phyloP scores from a whole-genome alignment of 441 rosid genomes.

The Omphalea diandra region DNA sequence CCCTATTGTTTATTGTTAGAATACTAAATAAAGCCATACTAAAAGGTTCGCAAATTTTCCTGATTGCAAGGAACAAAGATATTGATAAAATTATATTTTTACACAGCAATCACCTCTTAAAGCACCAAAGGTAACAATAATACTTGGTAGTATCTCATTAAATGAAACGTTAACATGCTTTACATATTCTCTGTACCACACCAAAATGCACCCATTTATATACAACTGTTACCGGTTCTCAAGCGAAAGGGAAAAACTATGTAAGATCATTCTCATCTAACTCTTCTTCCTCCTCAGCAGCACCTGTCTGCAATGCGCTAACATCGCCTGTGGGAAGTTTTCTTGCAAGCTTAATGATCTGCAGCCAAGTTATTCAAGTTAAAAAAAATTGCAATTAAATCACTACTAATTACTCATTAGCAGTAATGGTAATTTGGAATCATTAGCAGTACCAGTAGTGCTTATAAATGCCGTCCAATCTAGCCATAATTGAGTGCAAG shows the following conservation, averaged over 20 bases:
- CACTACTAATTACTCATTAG: background rate
- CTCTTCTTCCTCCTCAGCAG: constrained; percentile 35
- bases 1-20: no score
- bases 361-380: constrained; percentile 29
- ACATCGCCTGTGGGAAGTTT: constrained; percentile 92
- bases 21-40: no score
- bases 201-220: constrained; percentile 14
- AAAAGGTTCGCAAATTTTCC: background rate
- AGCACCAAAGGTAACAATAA: background rate
- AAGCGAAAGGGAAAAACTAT: constrained; percentile 24
- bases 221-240: background rate
- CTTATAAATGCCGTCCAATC: no score
- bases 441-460: no score
- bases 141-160: background rate
- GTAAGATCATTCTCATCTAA: constrained; percentile 91
- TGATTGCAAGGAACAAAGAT: background rate
- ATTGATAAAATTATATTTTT: background rate
- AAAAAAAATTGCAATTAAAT: background rate
- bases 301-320: constrained; percentile 41
- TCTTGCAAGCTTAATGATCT: constrained; percentile 89
- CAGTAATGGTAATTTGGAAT: no score
- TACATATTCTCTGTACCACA: constrained; percentile 7
- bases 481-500: no score
- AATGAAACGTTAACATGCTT: constrained; percentile 5
- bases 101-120: background rate